These are phyloP conservation scores for Leucocoprinus sp. DNA, from an alignment of 768 basidiomycete species.

Conservation along the genomic window DNA sequence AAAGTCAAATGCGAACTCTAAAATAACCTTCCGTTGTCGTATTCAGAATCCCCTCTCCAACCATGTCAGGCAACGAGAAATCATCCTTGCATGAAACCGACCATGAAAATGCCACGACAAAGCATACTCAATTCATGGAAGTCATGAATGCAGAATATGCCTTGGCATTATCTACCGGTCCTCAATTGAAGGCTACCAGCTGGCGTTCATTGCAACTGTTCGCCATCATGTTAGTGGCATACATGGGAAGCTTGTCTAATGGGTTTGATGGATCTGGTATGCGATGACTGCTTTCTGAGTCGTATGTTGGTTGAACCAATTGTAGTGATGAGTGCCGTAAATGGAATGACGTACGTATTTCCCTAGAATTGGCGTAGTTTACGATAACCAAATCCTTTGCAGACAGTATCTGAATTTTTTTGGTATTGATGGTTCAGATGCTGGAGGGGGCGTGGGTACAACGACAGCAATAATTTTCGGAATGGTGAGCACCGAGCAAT, in stretches of 20 bases:
- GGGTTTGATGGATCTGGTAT: constrained; percentile 40
- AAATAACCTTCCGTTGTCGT: no score
- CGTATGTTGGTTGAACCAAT: background rate
- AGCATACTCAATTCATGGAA: constrained; percentile 17
- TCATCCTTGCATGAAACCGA: constrained; percentile 4
- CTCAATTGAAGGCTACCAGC: constrained; percentile 32
- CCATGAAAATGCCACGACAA: background rate
- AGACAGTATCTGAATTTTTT: constrained; percentile 37
- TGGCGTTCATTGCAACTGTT: constrained; percentile 33
- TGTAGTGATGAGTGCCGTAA: constrained; percentile 41
- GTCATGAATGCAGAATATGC: constrained; percentile 37
- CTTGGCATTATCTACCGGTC: constrained; percentile 34
- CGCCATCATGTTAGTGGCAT: constrained; percentile 32
- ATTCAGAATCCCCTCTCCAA: background rate
- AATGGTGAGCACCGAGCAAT: constrained; percentile 23
- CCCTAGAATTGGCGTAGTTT: background rate
- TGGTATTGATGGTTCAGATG: constrained; percentile 27
- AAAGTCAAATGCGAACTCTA: no score
- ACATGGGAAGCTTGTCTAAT: constrained; percentile 38
- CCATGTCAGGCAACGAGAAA: constrained; percentile 7
- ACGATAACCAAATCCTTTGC: background rate
- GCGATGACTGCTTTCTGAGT: constrained; percentile 2
- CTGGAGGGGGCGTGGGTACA: constrained; percentile 36
- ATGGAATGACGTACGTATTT: constrained; percentile 34
- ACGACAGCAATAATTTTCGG: constrained; percentile 37